These are phyloP conservation scores for Aeschynomene evenia DNA, from an alignment of 306 rosid species.

Conservation along the genomic window DNA sequence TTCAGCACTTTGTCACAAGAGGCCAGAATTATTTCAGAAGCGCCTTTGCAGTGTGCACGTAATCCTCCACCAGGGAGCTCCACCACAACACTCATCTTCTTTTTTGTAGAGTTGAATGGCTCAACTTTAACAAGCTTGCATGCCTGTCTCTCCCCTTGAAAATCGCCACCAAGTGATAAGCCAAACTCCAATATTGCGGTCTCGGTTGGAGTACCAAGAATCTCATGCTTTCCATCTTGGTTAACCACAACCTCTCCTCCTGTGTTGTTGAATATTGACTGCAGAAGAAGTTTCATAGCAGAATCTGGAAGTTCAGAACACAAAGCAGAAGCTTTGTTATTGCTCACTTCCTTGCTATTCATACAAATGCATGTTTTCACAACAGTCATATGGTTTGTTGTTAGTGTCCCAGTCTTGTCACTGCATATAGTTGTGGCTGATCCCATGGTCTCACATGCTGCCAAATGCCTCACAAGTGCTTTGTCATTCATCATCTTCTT, in stretches of 20 bases:
- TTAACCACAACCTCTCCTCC: slow-evolving; percentile 91
- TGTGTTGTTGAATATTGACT: slow-evolving; percentile 83
- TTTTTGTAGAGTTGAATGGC: slow-evolving; percentile 92
- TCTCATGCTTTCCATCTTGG: slow-evolving; percentile 70
- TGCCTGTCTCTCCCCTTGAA: slow-evolving; percentile 65
- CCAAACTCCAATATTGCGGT: slow-evolving; percentile 84
- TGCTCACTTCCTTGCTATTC: slow-evolving; percentile 58
- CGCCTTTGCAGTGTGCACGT: slow-evolving; percentile 92
- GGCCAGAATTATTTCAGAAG: slow-evolving; percentile 87
- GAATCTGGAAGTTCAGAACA: slow-evolving; percentile 66
- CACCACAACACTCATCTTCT: slow-evolving; percentile 81
- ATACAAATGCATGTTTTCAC: slow-evolving; percentile 90
- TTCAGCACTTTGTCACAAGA: slow-evolving; percentile 81
- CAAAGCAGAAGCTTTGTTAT: slow-evolving; percentile 46
- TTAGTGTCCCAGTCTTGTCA: slow-evolving; percentile 93
- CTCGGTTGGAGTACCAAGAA: slow-evolving; percentile 87
- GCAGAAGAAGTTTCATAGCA: slow-evolving; percentile 53
- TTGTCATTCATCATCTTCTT: slow-evolving; percentile 98
- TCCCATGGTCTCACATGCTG: slow-evolving; percentile 99
- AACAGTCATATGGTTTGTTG: slow-evolving; percentile 93
- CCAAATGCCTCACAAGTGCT: slow-evolving; percentile 92
- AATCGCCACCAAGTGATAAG: slow-evolving; percentile 79
- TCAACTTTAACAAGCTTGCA: slow-evolving; percentile 74
- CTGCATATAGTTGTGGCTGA: slow-evolving; percentile 94
- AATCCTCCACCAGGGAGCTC: slow-evolving; percentile 73